Percentiles rank a stretch among this genome's conserved stretches.
phyloP scores from a whole-genome alignment of 2,329 filamentous ascomycete species.

The Ramularia collo-cygni region DNA sequence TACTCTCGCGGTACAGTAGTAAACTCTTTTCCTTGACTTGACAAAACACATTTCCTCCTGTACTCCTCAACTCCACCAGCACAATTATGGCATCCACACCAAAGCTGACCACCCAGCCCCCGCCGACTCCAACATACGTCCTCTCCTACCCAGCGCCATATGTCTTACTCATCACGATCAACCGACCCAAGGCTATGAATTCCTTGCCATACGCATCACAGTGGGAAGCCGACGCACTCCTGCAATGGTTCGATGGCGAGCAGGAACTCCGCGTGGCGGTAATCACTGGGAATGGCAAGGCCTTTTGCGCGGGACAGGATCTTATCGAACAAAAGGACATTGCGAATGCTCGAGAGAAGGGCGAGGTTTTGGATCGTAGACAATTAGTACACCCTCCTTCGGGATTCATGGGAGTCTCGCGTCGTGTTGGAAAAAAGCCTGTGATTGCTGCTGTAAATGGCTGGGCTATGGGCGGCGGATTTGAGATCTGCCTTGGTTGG shows the following conservation, averaged over 20 bases:
- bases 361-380: constrained; percentile 18
- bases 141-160: constrained; percentile 42
- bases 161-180: constrained; percentile 49
- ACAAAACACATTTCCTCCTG: no score
- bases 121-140: constrained; percentile 19
- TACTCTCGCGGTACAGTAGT: no score
- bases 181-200: constrained; percentile 46
- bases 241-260: constrained; percentile 47
- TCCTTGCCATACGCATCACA: constrained; percentile 39
- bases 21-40: no score
- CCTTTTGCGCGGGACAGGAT: constrained; percentile 52
- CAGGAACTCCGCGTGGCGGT: constrained; percentile 29
- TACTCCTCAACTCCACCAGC: no score
- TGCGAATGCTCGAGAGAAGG: constrained; percentile 19
- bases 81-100: not conserved
- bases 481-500: constrained; percentile 51
- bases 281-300: constrained; percentile 47
- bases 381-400: constrained; percentile 23
- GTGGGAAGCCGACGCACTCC: constrained; percentile 44
- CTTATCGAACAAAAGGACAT: constrained; percentile 42
- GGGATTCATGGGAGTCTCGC: constrained; percentile 51
- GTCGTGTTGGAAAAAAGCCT: constrained; percentile 53
- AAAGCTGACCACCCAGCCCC: constrained; percentile 17
- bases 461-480: constrained; percentile 50
- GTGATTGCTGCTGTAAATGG: constrained; percentile 56